Percentiles rank a stretch among this genome's conserved stretches.
phyloP scores from a whole-genome alignment of 1,139 yeast species.

The Suhomyces bribrorum region DNA sequence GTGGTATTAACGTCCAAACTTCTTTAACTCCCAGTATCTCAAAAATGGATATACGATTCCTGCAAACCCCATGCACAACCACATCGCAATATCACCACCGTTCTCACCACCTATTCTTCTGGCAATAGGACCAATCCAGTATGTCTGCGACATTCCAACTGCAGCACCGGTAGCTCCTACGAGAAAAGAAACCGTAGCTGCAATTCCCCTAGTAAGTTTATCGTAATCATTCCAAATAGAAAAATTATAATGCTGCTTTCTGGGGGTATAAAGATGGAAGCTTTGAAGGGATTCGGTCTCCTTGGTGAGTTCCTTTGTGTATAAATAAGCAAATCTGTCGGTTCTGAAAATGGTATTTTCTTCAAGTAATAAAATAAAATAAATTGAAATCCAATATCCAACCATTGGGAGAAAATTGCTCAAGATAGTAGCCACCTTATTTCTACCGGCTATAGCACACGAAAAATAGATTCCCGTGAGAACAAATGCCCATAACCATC shows the following conservation, averaged over 20 bases:
- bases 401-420: conserved; percentile 93
- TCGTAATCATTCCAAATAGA: conserved; percentile 60
- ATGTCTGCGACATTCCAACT: conserved; percentile 80
- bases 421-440: conserved; percentile 71
- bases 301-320: conserved; percentile 53
- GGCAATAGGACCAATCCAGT: conserved; percentile 75
- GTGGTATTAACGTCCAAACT: conserved; percentile 43
- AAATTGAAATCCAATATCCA: conserved; percentile 91
- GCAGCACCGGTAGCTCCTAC: conserved; percentile 76
- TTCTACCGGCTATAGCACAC: conserved; percentile 73
- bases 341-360: conserved; percentile 77
- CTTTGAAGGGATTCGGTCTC: conserved; percentile 11
- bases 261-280: conserved; percentile 15
- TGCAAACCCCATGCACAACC: conserved; percentile 75
- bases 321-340: conserved; percentile 47
- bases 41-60: conserved; percentile 63
- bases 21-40: conserved; percentile 63
- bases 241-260: conserved; percentile 58
- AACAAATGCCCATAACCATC: conserved; percentile 75
- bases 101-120: conserved; percentile 50
- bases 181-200: conserved; percentile 60
- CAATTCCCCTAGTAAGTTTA: conserved; percentile 61
- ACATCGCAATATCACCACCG: conserved; percentile 83
- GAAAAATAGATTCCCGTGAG: conserved; percentile 68
- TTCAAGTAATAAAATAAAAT: conserved; percentile 67